These are phyloP conservation scores for Stagonosporopsis chrysanthemi DNA, from an alignment of 2,329 filamentous ascomycete species.

Conservation along the genomic window DNA sequence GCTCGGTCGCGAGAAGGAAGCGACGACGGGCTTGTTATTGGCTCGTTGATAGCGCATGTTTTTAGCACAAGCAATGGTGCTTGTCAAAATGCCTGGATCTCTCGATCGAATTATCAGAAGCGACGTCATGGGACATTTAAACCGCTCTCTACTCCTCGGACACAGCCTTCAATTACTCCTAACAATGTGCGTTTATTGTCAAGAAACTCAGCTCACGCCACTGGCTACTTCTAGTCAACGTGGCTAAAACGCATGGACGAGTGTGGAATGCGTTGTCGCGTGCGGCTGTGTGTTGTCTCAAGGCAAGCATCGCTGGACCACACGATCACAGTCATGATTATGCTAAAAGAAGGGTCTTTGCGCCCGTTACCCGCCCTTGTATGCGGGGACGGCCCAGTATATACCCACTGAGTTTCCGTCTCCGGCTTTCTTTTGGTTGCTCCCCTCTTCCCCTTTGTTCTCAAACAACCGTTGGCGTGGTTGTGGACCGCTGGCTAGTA, in stretches of 20 bases:
- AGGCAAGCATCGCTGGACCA: slow-evolving; percentile 25
- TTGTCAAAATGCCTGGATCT: slow-evolving; percentile 26
- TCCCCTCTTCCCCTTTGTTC: slow-evolving; percentile 20
- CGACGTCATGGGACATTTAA: slow-evolving; percentile 13
- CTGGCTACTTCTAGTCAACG: slow-evolving; percentile 4
- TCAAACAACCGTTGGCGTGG: slow-evolving; percentile 9
- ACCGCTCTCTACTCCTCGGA: background rate
- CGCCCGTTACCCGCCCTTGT: slow-evolving; percentile 23
- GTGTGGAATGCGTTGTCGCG: slow-evolving; percentile 21
- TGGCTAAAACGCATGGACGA: slow-evolving; percentile 21
- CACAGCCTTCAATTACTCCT: background rate
- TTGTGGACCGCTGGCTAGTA: slow-evolving; percentile 16
- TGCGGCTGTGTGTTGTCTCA: slow-evolving; percentile 23
- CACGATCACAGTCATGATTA: slow-evolving; percentile 31
- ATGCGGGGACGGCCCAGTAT: slow-evolving; percentile 26
- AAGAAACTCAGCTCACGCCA: slow-evolving; percentile 10
- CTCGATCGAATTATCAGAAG: slow-evolving; percentile 18
- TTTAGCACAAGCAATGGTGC: slow-evolving; percentile 14
- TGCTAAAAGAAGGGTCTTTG: slow-evolving; percentile 29
- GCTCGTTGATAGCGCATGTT: slow-evolving; percentile 19
- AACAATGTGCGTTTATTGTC: slow-evolving; percentile 4
- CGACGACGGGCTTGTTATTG: slow-evolving; percentile 21
- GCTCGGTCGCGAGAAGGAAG: slow-evolving; percentile 15
- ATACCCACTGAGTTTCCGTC: slow-evolving; percentile 22
- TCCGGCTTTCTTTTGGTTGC: slow-evolving; percentile 17